Evolutionary conservation across 1,284 basidiomycete species (phyloP).

Genomic region (Phylloboletellus chloephorus): DNA sequence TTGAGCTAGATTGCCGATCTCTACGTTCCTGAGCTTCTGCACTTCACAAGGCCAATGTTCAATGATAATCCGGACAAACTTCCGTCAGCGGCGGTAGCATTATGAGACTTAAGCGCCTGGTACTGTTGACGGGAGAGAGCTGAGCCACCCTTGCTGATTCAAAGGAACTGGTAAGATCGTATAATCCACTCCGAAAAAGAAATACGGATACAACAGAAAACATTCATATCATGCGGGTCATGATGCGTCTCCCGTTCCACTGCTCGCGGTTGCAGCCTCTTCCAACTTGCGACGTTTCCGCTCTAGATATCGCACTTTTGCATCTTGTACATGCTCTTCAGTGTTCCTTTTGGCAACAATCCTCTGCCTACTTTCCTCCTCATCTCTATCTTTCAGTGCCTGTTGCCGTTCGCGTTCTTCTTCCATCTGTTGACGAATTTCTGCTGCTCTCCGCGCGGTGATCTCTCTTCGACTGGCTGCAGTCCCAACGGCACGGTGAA

Average conservation of each 20-base stretch:
- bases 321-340: slow-evolving; percentile 64
- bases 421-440: slow-evolving; percentile 70
- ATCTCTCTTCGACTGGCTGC: slow-evolving; percentile 78
- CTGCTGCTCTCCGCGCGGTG: slow-evolving; percentile 67
- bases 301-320: slow-evolving; percentile 70
- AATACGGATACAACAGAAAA: neutral
- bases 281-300: slow-evolving; percentile 77
- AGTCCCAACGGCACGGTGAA: slow-evolving; percentile 71
- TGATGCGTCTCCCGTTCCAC: slow-evolving; percentile 6
- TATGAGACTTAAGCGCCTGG: slow-evolving; percentile 41
- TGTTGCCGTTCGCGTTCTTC: slow-evolving; percentile 59
- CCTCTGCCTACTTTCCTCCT: slow-evolving; percentile 53
- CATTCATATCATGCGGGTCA: slow-evolving; percentile 8
- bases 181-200: slow-evolving; percentile 2
- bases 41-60: slow-evolving; percentile 54
- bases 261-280: slow-evolving; percentile 26
- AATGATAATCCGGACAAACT: slow-evolving; percentile 44
- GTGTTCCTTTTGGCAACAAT: slow-evolving; percentile 65
- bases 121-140: slow-evolving; percentile 28
- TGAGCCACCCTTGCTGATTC: slow-evolving; percentile 17
- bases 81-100: slow-evolving; percentile 44
- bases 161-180: neutral
- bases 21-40: slow-evolving; percentile 50
- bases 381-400: slow-evolving; percentile 53
- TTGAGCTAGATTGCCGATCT: slow-evolving; percentile 47